Evolutionary conservation across 352 stramenopile genomes (phyloP).

Genomic region (Phytophthora pluvialis): DNA sequence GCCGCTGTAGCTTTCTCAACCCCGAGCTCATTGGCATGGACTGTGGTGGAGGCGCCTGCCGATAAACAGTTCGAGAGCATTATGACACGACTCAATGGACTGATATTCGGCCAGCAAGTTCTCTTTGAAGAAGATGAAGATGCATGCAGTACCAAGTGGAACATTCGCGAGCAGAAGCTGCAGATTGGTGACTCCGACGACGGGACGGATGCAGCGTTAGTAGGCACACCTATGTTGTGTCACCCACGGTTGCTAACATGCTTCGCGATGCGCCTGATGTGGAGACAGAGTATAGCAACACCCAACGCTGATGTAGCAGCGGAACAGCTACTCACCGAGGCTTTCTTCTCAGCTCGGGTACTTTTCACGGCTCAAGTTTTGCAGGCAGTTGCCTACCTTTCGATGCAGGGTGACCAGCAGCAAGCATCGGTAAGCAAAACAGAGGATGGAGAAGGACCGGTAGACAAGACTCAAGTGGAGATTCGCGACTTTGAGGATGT

Average conservation of each 20-base stretch:
- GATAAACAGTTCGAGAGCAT: constrained; percentile 57
- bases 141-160: constrained; percentile 14
- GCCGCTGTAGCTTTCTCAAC: constrained; percentile 50
- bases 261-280: constrained; percentile 60
- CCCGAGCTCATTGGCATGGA: constrained; percentile 51
- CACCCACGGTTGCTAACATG: constrained; percentile 59
- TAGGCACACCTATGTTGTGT: constrained; percentile 51
- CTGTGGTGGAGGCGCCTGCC: constrained; percentile 43
- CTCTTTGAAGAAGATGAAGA: constrained; percentile 74
- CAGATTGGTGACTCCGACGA: constrained; percentile 28
- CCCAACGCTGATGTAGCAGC: constrained; percentile 38
- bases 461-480: constrained; percentile 13
- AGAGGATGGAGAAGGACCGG: constrained; percentile 5
- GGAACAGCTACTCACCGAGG: constrained; percentile 56
- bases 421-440: constrained; percentile 4
- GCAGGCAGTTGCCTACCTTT: constrained; percentile 58
- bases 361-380: constrained; percentile 67
- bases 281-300: constrained; percentile 41
- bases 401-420: constrained; percentile 17
- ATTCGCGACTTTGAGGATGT: constrained; percentile 59
- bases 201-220: constrained; percentile 29
- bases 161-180: constrained; percentile 3
- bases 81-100: constrained; percentile 53
- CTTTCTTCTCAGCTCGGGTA: constrained; percentile 62
- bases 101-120: constrained; percentile 78